Conservation (phyloP, 192 early-diverging fungal genomes). For the Rhizoclosmatium sp. region DNA sequence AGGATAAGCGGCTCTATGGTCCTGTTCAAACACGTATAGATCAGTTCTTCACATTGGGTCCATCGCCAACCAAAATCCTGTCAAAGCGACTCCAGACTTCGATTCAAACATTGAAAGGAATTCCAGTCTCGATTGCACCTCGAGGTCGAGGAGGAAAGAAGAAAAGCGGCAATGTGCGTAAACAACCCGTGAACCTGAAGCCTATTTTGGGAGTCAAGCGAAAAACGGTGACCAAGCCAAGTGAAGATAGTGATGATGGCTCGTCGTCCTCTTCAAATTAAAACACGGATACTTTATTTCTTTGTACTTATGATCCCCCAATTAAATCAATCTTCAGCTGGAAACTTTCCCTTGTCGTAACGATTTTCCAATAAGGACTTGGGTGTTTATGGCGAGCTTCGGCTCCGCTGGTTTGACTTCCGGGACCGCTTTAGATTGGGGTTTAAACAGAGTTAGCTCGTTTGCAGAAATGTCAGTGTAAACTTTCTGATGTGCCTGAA, state of each 20-base stretch:
- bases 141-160: background rate
- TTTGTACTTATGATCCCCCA: background rate
- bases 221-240: background rate
- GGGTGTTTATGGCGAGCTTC: slow-evolving; percentile 15
- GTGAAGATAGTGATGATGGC: background rate
- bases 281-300: slow-evolving; percentile 9
- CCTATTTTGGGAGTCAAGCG: background rate
- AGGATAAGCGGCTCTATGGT: slow-evolving; percentile 11
- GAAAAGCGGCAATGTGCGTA: background rate
- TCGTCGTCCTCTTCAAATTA: background rate
- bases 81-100: slow-evolving; percentile 21
- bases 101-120: background rate
- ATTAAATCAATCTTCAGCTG: no score
- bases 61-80: slow-evolving; percentile 8
- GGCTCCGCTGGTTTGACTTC: no score
- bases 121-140: background rate
- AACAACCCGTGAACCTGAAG: background rate
- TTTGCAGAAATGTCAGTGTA: slow-evolving; percentile 11
- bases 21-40: slow-evolving; percentile 43
- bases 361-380: slow-evolving; percentile 29
- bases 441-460: background rate
- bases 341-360: background rate
- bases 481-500: slow-evolving; percentile 11
- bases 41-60: slow-evolving; percentile 39
- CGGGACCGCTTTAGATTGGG: background rate